Conservation (phyloP, 192 early-diverging fungal species). For the Umbelopsis sp. region DNA sequence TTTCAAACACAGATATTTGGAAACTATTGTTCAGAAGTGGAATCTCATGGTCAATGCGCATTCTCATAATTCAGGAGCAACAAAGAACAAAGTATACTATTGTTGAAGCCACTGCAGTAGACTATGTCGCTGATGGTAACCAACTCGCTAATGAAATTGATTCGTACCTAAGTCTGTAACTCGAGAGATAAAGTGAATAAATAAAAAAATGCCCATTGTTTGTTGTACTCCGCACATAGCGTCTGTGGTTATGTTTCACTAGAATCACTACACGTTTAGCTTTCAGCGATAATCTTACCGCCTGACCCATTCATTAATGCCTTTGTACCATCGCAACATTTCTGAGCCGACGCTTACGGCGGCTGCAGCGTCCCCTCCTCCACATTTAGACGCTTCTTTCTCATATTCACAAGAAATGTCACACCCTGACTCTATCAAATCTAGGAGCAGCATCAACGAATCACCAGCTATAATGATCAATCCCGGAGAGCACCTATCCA, state of each 20-base stretch:
- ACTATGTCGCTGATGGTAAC: constrained; percentile 57
- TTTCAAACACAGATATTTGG: constrained; percentile 5
- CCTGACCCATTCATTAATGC: background rate
- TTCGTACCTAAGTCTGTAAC: background rate
- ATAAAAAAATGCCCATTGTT: constrained; percentile 7
- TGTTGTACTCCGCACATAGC: constrained; percentile 1
- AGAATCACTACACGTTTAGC: background rate
- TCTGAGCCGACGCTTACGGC: constrained; percentile 4
- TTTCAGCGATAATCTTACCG: no score
- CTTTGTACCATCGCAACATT: constrained; percentile 9
- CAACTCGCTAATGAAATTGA: constrained; percentile 34
- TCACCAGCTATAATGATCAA: background rate
- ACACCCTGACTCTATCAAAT: background rate
- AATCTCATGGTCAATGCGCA: background rate
- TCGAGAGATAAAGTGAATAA: background rate
- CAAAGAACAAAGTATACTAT: constrained; percentile 52
- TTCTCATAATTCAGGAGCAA: constrained; percentile 45
- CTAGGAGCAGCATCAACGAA: background rate
- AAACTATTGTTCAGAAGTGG: constrained; percentile 7
- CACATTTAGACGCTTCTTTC: background rate
- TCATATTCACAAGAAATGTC: constrained; percentile 12
- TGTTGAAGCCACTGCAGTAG: constrained; percentile 49
- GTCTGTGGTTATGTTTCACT: constrained; percentile 15
- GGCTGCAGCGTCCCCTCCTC: background rate
- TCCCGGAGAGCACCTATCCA: constrained; percentile 31